Evolutionary conservation across 169 alveolate species (phyloP).

Genomic region (Plasmodium relictum): DNA sequence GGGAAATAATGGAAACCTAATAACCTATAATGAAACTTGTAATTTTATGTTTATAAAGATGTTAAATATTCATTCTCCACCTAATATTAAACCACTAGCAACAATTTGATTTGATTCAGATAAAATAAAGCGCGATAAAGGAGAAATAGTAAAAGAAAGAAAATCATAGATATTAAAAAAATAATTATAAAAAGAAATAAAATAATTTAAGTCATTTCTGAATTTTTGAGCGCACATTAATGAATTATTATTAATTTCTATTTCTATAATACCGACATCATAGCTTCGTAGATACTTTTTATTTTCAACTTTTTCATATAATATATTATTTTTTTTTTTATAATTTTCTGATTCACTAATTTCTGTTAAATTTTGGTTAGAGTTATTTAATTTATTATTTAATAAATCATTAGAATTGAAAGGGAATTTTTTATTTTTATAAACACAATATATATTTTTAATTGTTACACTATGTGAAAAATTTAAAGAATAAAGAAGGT

Average conservation of each 20-base stretch:
- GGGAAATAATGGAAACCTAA: conserved; percentile 26
- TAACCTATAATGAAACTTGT: conserved; percentile 33
- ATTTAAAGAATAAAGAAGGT: conserved; percentile 55
- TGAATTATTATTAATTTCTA: conserved; percentile 46
- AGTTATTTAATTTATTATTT: conserved; percentile 19
- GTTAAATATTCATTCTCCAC: conserved; percentile 1
- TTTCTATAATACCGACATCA: conserved; percentile 65
- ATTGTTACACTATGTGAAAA: conserved; percentile 67
- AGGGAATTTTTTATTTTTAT: conserved; percentile 43
- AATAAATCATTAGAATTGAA: background rate
- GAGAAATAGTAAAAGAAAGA: conserved; percentile 53
- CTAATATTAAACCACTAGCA: conserved; percentile 70
- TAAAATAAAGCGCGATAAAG: conserved; percentile 73
- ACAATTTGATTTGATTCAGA: conserved; percentile 73
- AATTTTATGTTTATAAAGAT: background rate
- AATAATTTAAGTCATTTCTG: conserved; percentile 48
- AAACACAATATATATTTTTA: conserved; percentile 43
- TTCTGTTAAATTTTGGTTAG: conserved; percentile 13
- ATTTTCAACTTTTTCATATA: conserved; percentile 48
- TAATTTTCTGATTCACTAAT: conserved; percentile 31
- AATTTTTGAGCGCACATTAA: conserved; percentile 43
- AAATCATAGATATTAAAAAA: conserved; percentile 68
- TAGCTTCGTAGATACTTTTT: conserved; percentile 65
- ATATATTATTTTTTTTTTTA: conserved; percentile 34
- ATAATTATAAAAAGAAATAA: conserved; percentile 41